Evolutionary conservation across 306 rosid species (phyloP).

Genomic region (Pterocarpus santalinus): DNA sequence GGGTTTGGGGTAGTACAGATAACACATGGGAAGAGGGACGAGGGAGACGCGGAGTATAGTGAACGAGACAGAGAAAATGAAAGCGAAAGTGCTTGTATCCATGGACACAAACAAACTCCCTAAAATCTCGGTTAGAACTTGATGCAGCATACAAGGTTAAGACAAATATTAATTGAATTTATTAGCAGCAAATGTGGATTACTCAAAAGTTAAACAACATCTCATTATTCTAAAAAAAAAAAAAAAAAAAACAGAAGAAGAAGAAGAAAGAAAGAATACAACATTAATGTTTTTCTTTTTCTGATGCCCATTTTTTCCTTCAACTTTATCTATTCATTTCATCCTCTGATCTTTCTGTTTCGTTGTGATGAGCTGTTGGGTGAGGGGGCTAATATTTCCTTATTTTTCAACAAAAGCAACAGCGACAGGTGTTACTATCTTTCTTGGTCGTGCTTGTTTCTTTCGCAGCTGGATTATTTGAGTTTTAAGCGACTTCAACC

Average conservation of each 20-base stretch:
- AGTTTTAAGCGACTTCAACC: slow-evolving; percentile 37
- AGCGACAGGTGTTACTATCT: slow-evolving; percentile 36
- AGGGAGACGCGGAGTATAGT: slow-evolving; percentile 26
- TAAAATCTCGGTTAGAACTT: slow-evolving; percentile 25
- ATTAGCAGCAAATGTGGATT: not conserved
- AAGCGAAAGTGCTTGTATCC: slow-evolving; percentile 14
- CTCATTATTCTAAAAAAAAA: not conserved
- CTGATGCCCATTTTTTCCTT: not conserved
- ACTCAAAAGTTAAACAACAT: not conserved
- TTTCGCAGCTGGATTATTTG: slow-evolving; percentile 5
- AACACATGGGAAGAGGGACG: not conserved
- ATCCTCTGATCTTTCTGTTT: not conserved
- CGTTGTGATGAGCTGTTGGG: not conserved
- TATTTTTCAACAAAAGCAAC: slow-evolving; percentile 38
- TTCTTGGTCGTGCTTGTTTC: slow-evolving; percentile 32
- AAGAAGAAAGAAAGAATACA: not conserved
- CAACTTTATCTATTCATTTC: not conserved
- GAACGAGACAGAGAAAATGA: not conserved
- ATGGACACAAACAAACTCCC: slow-evolving; percentile 25
- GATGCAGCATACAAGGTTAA: slow-evolving; percentile 16
- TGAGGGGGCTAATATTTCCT: not conserved
- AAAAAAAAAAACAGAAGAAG: not conserved
- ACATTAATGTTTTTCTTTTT: not conserved
- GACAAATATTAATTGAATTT: slow-evolving; percentile 12
- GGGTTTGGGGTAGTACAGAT: not conserved